Evolutionary conservation across 148 eudicot species (phyloP).

Genomic region (Mesembryanthemum crystallinum): DNA sequence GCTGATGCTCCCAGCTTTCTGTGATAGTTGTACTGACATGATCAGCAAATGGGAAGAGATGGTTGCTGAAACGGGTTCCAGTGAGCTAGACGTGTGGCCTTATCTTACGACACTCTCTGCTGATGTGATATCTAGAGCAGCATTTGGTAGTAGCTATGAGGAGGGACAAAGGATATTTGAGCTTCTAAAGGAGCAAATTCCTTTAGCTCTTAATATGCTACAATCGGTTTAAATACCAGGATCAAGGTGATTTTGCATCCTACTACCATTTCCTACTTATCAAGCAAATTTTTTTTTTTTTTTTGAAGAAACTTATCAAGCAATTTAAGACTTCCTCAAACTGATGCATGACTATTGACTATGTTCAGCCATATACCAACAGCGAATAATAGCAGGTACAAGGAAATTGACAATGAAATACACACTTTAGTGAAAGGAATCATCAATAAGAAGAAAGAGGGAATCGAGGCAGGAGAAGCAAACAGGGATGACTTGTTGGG

Average conservation of each 20-base stretch:
- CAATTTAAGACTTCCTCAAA: background rate
- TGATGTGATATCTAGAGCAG: conserved; percentile 23
- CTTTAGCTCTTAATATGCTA: background rate
- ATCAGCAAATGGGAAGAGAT: conserved; percentile 14
- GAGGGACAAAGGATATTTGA: conserved; percentile 20
- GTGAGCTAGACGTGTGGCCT: conserved; percentile 17
- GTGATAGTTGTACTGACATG: conserved; percentile 7
- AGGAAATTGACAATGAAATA: background rate
- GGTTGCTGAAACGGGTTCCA: background rate
- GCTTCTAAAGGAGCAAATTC: conserved; percentile 1
- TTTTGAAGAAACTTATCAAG: too few relatives aligned
- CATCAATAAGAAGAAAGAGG: conserved; percentile 3
- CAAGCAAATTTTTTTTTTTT: background rate
- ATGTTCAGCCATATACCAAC: conserved; percentile 12
- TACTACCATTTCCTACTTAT: background rate
- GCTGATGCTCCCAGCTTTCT: conserved; percentile 20
- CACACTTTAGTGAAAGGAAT: background rate
- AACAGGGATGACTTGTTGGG: conserved; percentile 10
- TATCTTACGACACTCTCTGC: conserved; percentile 13
- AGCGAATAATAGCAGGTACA: background rate
- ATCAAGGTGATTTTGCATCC: background rate
- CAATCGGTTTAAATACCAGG: conserved; percentile 17
- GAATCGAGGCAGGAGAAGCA: background rate
- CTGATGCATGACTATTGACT: background rate
- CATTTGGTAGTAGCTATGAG: conserved; percentile 21